A percentile compares a stretch with the other conserved stretches of the same genome.
These are phyloP conservation scores for Stropharia rugosoannulata DNA, from an alignment of 768 basidiomycete genomes.

Conservation along the genomic window DNA sequence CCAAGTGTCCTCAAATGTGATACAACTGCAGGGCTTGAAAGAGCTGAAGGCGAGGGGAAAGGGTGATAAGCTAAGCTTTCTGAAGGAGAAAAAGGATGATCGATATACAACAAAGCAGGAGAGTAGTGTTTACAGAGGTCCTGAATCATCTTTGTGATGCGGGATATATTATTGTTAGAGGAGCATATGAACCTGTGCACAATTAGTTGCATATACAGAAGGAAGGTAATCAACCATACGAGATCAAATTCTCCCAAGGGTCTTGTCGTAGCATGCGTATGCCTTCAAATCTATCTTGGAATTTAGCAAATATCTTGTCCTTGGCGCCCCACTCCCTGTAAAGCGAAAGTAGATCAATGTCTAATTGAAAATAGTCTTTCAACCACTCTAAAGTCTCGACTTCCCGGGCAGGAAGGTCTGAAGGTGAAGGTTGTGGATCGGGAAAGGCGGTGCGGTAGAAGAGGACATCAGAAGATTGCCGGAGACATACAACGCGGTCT, in stretches of 20 bases:
- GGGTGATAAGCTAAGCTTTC: constrained; percentile 59
- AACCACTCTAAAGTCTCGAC: constrained; percentile 76
- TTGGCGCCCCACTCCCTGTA: constrained; percentile 74
- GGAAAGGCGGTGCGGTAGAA: constrained; percentile 76
- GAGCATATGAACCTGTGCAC: constrained; percentile 89
- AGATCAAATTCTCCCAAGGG: constrained; percentile 93
- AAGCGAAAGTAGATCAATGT: constrained; percentile 65
- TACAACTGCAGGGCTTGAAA: constrained; percentile 59
- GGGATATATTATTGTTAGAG: constrained; percentile 93
- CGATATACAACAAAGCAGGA: constrained; percentile 54
- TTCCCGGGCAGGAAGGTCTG: constrained; percentile 38
- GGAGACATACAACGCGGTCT: constrained; percentile 82
- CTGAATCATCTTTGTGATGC: constrained; percentile 93
- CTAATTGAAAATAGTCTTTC: constrained; percentile 86
- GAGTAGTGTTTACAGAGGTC: constrained; percentile 79
- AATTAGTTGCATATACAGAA: neutral
- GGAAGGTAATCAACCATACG: constrained; percentile 51
- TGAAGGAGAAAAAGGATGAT: constrained; percentile 28
- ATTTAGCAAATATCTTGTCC: constrained; percentile 73
- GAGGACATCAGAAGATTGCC: constrained; percentile 66
- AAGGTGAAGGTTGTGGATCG: constrained; percentile 32
- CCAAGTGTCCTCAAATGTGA: constrained; percentile 74
- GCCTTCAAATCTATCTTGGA: constrained; percentile 69
- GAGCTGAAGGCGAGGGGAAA: constrained; percentile 77
- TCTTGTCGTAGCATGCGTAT: constrained; percentile 90